phyloP scores from a whole-genome alignment of 1,139 yeast genomes.

The Meyerozyma elateridarum region DNA sequence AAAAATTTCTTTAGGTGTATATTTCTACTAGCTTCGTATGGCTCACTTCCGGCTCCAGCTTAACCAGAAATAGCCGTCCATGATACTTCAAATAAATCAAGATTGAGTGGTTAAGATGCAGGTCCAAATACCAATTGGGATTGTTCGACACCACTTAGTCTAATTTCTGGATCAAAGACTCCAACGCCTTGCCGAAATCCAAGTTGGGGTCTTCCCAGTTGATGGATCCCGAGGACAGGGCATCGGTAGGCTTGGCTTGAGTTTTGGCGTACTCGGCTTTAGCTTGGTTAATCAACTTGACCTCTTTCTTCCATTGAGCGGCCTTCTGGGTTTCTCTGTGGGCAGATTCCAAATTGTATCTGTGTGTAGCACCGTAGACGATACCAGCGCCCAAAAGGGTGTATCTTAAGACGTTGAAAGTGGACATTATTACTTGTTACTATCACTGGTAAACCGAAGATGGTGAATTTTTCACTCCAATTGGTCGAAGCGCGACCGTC shows the following conservation, averaged over 20 bases:
- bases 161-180: slow-evolving; percentile 40
- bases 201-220: slow-evolving; percentile 89
- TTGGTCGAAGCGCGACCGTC: slow-evolving; percentile 5
- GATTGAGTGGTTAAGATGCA: no score
- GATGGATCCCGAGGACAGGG: slow-evolving; percentile 39
- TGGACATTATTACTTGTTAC: slow-evolving; percentile 20
- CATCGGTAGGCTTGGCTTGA: slow-evolving; percentile 43
- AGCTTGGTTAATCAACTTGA: slow-evolving; percentile 79
- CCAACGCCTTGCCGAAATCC: slow-evolving; percentile 61
- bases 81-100: no score
- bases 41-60: no score
- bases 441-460: background rate
- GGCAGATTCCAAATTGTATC: slow-evolving; percentile 58
- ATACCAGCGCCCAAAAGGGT: slow-evolving; percentile 87
- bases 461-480: slow-evolving; percentile 10
- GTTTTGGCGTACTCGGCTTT: slow-evolving; percentile 80
- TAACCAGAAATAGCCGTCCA: no score
- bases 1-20: no score
- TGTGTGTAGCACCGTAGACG: slow-evolving; percentile 84
- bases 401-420: slow-evolving; percentile 82
- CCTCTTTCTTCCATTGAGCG: slow-evolving; percentile 59
- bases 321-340: slow-evolving; percentile 57
- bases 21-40: no score
- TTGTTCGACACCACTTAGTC: no score
- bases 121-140: no score